A percentile compares a stretch with the other conserved stretches of the same genome.
These are phyloP conservation scores for Acephala macrosclerotiorum DNA, from an alignment of 2,329 filamentous ascomycete genomes.

Conservation along the genomic window DNA sequence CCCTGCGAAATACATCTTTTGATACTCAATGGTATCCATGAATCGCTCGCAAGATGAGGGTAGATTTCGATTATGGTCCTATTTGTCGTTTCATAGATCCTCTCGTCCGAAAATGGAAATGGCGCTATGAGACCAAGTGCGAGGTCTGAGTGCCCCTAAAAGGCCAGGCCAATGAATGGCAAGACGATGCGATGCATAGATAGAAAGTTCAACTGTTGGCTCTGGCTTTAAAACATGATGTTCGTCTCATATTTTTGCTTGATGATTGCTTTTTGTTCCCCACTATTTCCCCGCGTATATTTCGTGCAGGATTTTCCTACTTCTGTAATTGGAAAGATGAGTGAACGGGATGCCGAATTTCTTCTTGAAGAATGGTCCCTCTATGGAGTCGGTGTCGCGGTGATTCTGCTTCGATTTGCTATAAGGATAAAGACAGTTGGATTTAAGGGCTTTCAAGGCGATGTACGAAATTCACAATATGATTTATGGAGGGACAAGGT, in stretches of 20 bases:
- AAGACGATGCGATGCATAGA: neutral
- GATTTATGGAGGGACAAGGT: neutral
- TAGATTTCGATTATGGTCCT: neutral
- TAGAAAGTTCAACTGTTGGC: neutral
- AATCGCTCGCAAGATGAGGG: neutral
- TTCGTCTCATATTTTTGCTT: neutral
- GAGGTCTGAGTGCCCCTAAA: neutral
- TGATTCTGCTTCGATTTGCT: conserved; percentile 45
- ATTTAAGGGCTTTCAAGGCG: conserved; percentile 27
- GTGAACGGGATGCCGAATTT: conserved; percentile 33
- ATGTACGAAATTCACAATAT: conserved; percentile 2
- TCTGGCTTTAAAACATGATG: neutral
- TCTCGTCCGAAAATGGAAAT: neutral
- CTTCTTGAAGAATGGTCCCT: conserved; percentile 43
- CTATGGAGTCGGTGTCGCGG: conserved; percentile 38
- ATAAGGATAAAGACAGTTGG: conserved; percentile 48
- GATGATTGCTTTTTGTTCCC: neutral
- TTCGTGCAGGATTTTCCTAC: neutral
- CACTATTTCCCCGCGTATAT: neutral
- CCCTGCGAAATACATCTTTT: neutral
- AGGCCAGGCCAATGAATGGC: neutral
- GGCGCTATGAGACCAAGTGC: neutral
- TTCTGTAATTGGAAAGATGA: neutral
- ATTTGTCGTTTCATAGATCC: neutral
- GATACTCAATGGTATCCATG: neutral